These are phyloP conservation scores for Amniculicola lignicola DNA, from an alignment of 495 filamentous ascomycete genomes.

Conservation along the genomic window DNA sequence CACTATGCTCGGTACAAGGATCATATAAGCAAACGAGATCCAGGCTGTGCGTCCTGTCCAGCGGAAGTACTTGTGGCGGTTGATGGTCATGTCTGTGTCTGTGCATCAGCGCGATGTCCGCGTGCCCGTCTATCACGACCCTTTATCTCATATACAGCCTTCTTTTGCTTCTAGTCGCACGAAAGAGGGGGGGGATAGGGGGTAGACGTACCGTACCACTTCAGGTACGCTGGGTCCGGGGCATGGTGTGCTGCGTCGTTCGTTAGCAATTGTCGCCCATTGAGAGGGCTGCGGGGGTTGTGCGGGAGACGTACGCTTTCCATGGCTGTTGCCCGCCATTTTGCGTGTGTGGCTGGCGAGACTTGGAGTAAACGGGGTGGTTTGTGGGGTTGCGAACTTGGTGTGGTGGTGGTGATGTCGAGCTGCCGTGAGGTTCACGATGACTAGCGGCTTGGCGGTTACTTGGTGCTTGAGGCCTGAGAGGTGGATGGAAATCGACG, in stretches of 20 bases:
- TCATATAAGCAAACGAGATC: slow-evolving; percentile 70
- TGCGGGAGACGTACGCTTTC: slow-evolving; percentile 29
- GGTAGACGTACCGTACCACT: slow-evolving; percentile 44
- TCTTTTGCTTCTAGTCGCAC: background rate
- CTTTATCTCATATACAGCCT: background rate
- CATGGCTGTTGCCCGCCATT: slow-evolving; percentile 26
- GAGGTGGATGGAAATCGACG: too few relatives aligned
- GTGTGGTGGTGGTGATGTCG: background rate
- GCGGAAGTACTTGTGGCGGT: slow-evolving; percentile 93
- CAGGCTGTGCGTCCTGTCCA: slow-evolving; percentile 81
- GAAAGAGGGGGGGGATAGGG: background rate
- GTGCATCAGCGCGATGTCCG: background rate
- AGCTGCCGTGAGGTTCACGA: slow-evolving; percentile 3
- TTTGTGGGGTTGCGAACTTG: background rate
- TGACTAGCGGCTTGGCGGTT: slow-evolving; percentile 15
- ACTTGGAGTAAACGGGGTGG: background rate
- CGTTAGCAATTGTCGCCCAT: slow-evolving; percentile 19
- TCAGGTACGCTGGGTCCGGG: slow-evolving; percentile 44
- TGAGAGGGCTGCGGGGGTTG: background rate
- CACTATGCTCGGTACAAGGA: slow-evolving; percentile 64
- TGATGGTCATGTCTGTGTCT: slow-evolving; percentile 68
- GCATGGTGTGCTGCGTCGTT: slow-evolving; percentile 36
- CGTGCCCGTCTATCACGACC: background rate
- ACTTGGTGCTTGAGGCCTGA: too few relatives aligned
- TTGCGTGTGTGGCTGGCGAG: slow-evolving; percentile 1